These are phyloP conservation scores for Penicillium robsamsonii DNA, from an alignment of 495 filamentous ascomycete genomes.

Conservation along the genomic window DNA sequence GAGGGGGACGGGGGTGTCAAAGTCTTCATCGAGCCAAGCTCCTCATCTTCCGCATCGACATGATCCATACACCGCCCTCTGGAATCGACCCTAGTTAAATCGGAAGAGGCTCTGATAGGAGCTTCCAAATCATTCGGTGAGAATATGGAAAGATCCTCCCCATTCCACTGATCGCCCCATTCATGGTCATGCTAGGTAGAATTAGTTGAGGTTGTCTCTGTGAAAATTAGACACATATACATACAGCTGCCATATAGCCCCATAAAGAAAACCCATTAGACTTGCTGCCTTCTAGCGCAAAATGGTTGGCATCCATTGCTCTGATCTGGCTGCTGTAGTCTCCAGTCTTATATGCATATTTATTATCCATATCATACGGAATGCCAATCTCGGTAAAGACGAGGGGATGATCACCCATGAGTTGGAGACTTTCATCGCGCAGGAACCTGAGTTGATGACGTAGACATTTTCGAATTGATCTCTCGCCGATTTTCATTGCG, in stretches of 20 bases:
- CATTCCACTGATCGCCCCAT: constrained; percentile 95
- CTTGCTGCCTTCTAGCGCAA: constrained; percentile 76
- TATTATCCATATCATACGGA: constrained; percentile 97
- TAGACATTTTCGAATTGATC: constrained; percentile 92
- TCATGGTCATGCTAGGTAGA: constrained; percentile 70
- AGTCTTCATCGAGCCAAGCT: constrained; percentile 67
- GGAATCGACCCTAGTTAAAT: constrained; percentile 40
- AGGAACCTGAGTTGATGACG: constrained; percentile 87
- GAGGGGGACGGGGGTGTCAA: constrained; percentile 70
- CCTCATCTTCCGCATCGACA: constrained; percentile 51
- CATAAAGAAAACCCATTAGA: constrained; percentile 85
- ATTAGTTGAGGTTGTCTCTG: background rate
- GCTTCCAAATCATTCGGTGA: constrained; percentile 77
- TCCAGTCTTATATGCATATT: constrained; percentile 89
- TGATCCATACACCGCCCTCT: constrained; percentile 59
- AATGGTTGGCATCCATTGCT: constrained; percentile 97
- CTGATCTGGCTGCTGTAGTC: constrained; percentile 90
- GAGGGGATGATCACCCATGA: constrained; percentile 87
- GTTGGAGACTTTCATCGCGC: constrained; percentile 79
- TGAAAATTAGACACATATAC: constrained; percentile 14
- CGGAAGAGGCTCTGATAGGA: constrained; percentile 8
- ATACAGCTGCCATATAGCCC: constrained; percentile 74
- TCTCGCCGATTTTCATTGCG: constrained; percentile 88
- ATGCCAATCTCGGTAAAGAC: constrained; percentile 95
- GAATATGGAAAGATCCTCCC: constrained; percentile 90